Conservation (phyloP, 2,329 filamentous ascomycete species). For the Botryotinia globosa region DNA sequence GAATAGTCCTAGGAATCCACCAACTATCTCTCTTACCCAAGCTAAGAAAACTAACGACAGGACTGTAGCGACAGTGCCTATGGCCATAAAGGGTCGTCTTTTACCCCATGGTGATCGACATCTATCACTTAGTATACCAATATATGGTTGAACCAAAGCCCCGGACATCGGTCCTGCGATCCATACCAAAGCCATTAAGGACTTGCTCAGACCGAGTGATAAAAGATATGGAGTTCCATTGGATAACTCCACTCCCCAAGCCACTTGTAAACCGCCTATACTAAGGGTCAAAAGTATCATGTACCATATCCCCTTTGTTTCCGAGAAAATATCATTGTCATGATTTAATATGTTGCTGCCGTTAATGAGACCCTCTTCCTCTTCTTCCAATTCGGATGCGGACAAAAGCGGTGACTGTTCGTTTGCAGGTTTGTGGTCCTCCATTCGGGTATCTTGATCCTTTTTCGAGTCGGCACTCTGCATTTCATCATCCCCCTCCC, state of each 20-base stretch:
- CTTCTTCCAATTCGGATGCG: constrained; percentile 38
- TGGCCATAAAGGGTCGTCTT: constrained; percentile 78
- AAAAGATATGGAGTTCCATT: constrained; percentile 85
- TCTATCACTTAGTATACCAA: constrained; percentile 78
- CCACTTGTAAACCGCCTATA: constrained; percentile 86
- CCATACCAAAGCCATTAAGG: constrained; percentile 80
- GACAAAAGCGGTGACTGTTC: constrained; percentile 52
- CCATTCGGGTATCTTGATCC: neutral
- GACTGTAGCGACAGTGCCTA: constrained; percentile 65
- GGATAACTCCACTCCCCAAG: constrained; percentile 92
- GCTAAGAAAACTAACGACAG: constrained; percentile 66
- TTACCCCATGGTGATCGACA: constrained; percentile 73
- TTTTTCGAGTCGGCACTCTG: neutral
- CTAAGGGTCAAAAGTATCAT: constrained; percentile 81
- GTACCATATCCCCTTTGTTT: constrained; percentile 80
- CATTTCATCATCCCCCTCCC: constrained; percentile 17
- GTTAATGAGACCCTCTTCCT: constrained; percentile 42
- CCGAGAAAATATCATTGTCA: constrained; percentile 51
- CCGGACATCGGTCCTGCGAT: constrained; percentile 78
- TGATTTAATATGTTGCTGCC: constrained; percentile 40
- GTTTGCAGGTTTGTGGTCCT: constrained; percentile 37
- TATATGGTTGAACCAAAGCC: constrained; percentile 75
- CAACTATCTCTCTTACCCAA: constrained; percentile 72
- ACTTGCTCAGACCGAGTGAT: constrained; percentile 78
- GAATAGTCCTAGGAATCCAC: constrained; percentile 65